phyloP scores from a whole-genome alignment of 1,284 basidiomycete genomes.

The Puccinia sorghi region DNA sequence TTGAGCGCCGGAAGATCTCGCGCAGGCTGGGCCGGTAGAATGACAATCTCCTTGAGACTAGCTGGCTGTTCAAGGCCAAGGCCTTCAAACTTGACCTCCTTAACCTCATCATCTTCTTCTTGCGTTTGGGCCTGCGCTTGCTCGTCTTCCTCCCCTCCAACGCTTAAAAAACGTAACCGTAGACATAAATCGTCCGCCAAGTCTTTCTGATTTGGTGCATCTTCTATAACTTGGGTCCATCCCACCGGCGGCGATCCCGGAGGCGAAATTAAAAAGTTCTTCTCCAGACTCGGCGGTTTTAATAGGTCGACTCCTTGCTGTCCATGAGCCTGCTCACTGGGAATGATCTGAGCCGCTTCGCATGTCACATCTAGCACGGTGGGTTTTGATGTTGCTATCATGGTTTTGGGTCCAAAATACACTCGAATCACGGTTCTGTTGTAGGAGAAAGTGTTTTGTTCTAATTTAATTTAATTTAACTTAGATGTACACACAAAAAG shows the following conservation, averaged over 20 bases:
- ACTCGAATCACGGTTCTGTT: slow-evolving; percentile 38
- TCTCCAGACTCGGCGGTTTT: slow-evolving; percentile 74
- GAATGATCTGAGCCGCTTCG: slow-evolving; percentile 64
- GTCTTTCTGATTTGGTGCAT: slow-evolving; percentile 81
- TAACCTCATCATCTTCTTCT: slow-evolving; percentile 52
- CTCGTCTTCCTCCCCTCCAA: slow-evolving; percentile 59
- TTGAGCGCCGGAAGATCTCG: slow-evolving; percentile 50
- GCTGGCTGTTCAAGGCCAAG: not conserved
- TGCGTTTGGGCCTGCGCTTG: slow-evolving; percentile 64
- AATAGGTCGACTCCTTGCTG: slow-evolving; percentile 61
- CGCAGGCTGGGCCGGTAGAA: slow-evolving; percentile 49
- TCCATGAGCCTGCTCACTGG: not conserved
- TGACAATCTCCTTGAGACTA: slow-evolving; percentile 45
- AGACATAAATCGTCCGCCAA: slow-evolving; percentile 85
- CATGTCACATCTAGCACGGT: not conserved
- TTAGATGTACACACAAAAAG: no score
- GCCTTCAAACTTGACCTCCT: not conserved
- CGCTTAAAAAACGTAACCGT: slow-evolving; percentile 65
- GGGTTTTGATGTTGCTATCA: not conserved
- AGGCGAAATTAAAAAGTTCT: slow-evolving; percentile 96
- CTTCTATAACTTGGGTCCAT: slow-evolving; percentile 89
- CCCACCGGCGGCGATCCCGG: slow-evolving; percentile 97
- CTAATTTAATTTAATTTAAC: no score
- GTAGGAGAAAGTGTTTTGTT: not conserved
- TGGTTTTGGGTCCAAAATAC: slow-evolving; percentile 28